These are phyloP conservation scores for Babjeviella inositovora DNA, from an alignment of 805 yeast genomes.

Conservation along the genomic window DNA sequence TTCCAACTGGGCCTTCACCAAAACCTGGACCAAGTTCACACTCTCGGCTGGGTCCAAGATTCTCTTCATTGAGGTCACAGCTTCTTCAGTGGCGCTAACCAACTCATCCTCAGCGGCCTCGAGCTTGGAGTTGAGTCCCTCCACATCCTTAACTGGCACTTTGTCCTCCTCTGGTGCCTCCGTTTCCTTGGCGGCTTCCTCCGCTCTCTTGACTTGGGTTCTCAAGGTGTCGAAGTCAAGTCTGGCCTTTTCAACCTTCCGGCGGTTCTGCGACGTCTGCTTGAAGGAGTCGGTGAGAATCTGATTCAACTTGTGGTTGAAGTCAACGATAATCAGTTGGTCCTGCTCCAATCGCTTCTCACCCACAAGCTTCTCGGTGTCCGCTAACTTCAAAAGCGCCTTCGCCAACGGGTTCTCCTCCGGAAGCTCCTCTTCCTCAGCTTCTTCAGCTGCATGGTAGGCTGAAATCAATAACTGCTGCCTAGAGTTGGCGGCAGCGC, in stretches of 20 bases:
- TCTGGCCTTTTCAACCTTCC: slow-evolving; percentile 55
- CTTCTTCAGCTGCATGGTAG: slow-evolving; percentile 2
- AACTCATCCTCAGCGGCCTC: slow-evolving; percentile 60
- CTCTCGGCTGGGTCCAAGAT: slow-evolving; percentile 54
- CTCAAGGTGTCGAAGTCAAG: slow-evolving; percentile 56
- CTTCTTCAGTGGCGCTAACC: slow-evolving; percentile 62
- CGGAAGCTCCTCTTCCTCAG: slow-evolving; percentile 14
- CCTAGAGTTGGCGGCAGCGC: slow-evolving; percentile 33
- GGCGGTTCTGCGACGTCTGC: slow-evolving; percentile 43
- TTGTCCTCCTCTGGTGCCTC: slow-evolving; percentile 2
- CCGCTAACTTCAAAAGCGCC: slow-evolving; percentile 37
- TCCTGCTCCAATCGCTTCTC: slow-evolving; percentile 59
- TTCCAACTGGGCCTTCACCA: slow-evolving; percentile 54
- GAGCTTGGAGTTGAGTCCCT: slow-evolving; percentile 31
- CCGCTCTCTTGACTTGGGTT: slow-evolving; percentile 26
- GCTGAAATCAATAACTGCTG: slow-evolving; percentile 16
- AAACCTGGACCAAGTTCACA: slow-evolving; percentile 45
- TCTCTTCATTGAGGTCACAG: slow-evolving; percentile 67
- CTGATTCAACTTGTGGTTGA: slow-evolving; percentile 38
- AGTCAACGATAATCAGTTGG: slow-evolving; percentile 35
- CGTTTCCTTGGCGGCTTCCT: slow-evolving; percentile 2
- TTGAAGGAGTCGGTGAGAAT: slow-evolving; percentile 42
- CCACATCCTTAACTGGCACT: slow-evolving; percentile 22
- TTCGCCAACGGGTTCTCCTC: slow-evolving; percentile 31
- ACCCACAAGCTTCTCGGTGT: slow-evolving; percentile 46